These are phyloP conservation scores for Suillus paluster DNA, from an alignment of 768 basidiomycete species.

Conservation along the genomic window DNA sequence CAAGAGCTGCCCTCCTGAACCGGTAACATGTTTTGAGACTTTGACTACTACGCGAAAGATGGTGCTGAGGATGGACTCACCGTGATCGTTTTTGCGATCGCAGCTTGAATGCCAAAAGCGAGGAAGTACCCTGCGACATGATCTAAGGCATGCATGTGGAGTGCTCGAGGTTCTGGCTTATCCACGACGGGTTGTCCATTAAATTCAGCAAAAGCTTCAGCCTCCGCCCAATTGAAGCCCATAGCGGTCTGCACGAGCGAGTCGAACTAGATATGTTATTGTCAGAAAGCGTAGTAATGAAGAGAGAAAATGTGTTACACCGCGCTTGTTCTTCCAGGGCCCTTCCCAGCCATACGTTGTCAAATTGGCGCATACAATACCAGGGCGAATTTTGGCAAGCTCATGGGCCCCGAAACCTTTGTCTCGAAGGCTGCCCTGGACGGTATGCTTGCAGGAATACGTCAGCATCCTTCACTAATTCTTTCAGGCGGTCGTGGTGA, in stretches of 20 bases:
- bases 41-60: not conserved
- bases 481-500: conserved; percentile 39
- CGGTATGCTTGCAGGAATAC: conserved; percentile 68
- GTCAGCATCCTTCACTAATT: conserved; percentile 48
- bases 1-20: conserved; percentile 64
- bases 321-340: conserved; percentile 56
- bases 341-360: conserved; percentile 63
- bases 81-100: conserved; percentile 54
- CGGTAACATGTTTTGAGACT: not conserved
- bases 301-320: conserved; percentile 39
- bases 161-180: conserved; percentile 30
- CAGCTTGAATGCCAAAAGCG: conserved; percentile 61
- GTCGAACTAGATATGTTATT: conserved; percentile 53
- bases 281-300: not conserved
- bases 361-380: conserved; percentile 58
- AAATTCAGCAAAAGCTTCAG: conserved; percentile 46
- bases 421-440: conserved; percentile 49
- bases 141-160: conserved; percentile 65
- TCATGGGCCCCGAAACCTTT: conserved; percentile 54
- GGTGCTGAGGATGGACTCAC: conserved; percentile 34
- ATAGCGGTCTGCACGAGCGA: conserved; percentile 66
- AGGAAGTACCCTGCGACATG: conserved; percentile 64
- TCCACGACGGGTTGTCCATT: conserved; percentile 12
- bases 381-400: conserved; percentile 43
- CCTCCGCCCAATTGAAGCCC: conserved; percentile 65